phyloP scores from a whole-genome alignment of 2,329 filamentous ascomycete species.

The Aspergillus hiratsukae region DNA sequence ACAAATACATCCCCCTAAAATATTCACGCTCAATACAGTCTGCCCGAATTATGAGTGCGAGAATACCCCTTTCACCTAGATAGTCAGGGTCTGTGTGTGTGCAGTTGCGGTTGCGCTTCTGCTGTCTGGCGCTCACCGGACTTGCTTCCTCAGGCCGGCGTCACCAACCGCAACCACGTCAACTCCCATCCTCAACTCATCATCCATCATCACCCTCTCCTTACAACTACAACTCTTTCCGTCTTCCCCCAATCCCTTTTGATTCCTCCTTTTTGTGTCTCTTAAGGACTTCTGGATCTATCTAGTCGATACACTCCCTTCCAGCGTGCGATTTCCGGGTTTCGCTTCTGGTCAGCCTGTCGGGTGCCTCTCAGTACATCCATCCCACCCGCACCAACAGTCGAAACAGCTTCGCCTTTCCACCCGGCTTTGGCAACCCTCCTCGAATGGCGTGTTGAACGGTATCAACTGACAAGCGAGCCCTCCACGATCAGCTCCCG shows the following conservation, averaged over 20 bases:
- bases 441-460: conserved; percentile 43
- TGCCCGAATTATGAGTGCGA: neutral
- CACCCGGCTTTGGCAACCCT: conserved; percentile 14
- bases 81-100: neutral
- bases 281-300: neutral
- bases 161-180: conserved; percentile 27
- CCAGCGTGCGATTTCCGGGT: conserved; percentile 7
- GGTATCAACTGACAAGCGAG: conserved; percentile 29
- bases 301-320: neutral
- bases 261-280: neutral
- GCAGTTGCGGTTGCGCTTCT: conserved; percentile 26
- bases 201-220: conserved; percentile 6
- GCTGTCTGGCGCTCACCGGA: conserved; percentile 33
- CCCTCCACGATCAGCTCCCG: conserved; percentile 25
- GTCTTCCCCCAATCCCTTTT: conserved; percentile 2
- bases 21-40: neutral
- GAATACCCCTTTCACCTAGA: neutral
- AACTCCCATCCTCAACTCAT: conserved; percentile 14
- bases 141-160: conserved; percentile 20
- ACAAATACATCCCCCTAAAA: neutral
- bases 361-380: neutral
- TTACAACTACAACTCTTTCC: conserved; percentile 1
- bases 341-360: conserved; percentile 4
- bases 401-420: conserved; percentile 15
- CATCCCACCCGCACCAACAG: neutral